These are phyloP conservation scores for Lasiodiplodia theobromae DNA, from an alignment of 2,329 filamentous ascomycete species.

Conservation along the genomic window DNA sequence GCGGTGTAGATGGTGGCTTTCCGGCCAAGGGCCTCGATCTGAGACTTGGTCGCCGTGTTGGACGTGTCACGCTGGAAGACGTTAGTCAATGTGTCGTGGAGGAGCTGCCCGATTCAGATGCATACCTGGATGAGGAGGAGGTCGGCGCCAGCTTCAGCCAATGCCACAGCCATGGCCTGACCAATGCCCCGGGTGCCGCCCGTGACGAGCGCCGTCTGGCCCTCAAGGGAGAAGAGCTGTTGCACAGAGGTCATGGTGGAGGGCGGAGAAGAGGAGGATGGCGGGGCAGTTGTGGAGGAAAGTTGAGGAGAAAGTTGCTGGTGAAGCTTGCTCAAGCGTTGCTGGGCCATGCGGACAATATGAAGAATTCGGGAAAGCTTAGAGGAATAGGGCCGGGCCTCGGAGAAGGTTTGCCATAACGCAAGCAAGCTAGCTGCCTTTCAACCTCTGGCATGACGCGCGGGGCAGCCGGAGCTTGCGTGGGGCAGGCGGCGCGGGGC, in stretches of 20 bases:
- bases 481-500: constrained; percentile 20
- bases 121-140: constrained; percentile 58
- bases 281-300: constrained; percentile 36
- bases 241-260: constrained; percentile 46
- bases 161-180: constrained; percentile 58
- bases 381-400: constrained; percentile 1
- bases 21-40: constrained; percentile 70
- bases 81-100: not conserved
- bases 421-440: not conserved
- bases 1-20: constrained; percentile 72
- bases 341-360: constrained; percentile 20
- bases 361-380: constrained; percentile 19
- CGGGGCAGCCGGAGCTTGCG: constrained; percentile 9
- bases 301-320: constrained; percentile 13
- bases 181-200: constrained; percentile 60
- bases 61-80: constrained; percentile 61
- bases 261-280: constrained; percentile 32
- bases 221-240: constrained; percentile 58
- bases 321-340: constrained; percentile 7
- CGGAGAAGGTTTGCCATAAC: constrained; percentile 15
- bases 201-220: constrained; percentile 58
- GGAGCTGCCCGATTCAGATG: not conserved
- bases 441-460: constrained; percentile 7
- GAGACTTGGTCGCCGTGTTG: constrained; percentile 64
- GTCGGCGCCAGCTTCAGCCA: constrained; percentile 60